phyloP scores from a whole-genome alignment of 352 stramenopile genomes.

The Pythium aquatile region DNA sequence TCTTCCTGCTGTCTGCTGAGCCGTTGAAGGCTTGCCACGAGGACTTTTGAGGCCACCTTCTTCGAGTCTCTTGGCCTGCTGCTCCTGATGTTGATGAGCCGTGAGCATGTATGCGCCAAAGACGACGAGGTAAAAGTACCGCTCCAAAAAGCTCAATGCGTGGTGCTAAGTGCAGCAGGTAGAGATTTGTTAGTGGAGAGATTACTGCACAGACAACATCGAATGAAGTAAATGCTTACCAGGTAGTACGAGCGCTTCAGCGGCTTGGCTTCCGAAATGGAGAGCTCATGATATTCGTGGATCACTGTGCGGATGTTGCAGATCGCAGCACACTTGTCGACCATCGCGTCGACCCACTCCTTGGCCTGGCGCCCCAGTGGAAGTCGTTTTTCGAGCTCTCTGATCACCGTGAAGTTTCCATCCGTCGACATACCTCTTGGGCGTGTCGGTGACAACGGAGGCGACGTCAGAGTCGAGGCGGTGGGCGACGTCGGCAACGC shows the following conservation, averaged over 20 bases:
- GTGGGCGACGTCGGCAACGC: not conserved
- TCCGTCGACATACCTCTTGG: slow-evolving; percentile 7
- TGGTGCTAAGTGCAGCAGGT: slow-evolving; percentile 42
- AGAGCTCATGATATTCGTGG: slow-evolving; percentile 74
- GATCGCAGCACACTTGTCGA: slow-evolving; percentile 65
- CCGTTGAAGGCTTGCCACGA: not conserved
- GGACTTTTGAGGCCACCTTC: slow-evolving; percentile 23
- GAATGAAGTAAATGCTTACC: slow-evolving; percentile 23
- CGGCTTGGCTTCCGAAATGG: slow-evolving; percentile 71
- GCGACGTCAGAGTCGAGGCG: not conserved
- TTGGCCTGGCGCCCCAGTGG: slow-evolving; percentile 57
- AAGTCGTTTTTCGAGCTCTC: slow-evolving; percentile 57
- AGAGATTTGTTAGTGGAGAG: not conserved
- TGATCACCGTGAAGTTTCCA: slow-evolving; percentile 71
- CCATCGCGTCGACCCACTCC: slow-evolving; percentile 67
- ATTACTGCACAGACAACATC: not conserved
- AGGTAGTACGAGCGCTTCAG: slow-evolving; percentile 79
- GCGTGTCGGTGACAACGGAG: slow-evolving; percentile 1
- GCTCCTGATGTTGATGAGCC: slow-evolving; percentile 17
- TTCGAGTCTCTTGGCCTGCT: slow-evolving; percentile 8
- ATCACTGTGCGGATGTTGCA: slow-evolving; percentile 85
- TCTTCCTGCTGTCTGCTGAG: slow-evolving; percentile 22
- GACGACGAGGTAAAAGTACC: slow-evolving; percentile 88
- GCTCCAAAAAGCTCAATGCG: slow-evolving; percentile 82
- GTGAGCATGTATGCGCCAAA: slow-evolving; percentile 81